Base-by-base conservation (phyloP, 2,329 filamentous ascomycete genomes). In the Fusarium foetens region DNA sequence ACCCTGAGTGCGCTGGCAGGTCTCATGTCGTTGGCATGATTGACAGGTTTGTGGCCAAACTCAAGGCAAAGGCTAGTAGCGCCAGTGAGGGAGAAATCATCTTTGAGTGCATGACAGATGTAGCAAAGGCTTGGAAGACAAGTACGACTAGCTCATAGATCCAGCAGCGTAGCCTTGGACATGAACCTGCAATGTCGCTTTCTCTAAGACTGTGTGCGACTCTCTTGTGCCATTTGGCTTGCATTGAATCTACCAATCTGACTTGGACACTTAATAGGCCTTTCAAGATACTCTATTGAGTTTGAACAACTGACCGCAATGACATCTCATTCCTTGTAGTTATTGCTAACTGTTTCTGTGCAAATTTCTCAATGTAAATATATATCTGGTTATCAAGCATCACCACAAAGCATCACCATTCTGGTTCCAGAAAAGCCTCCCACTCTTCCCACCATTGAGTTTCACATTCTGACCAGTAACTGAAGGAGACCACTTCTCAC, bases 111-210 rank as follows among this genome's bases (percentile, higher is more conserved):
- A 60, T 60, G 48, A 12, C 49, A 9, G 25, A 29, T 8, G 23
- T 54, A 3, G 46, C 58, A 1, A 52, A 14, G 4, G 16, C 29
- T 21, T 60, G 38, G 48, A 54, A 54, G 31, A 3, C 3, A 8
- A 39, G n/a, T 7, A 3, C 4, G 5, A 0, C 7, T 8, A 9
- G 19, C 7, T 21, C 13, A 13, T 39, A 53, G 10, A n/a, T 36
- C 3, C 8, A 2, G 6, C 12, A 16, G 6, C 2, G 0, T 14
- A 14, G 2, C 0, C 2, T 36, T 21, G 0, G 2, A 1, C 11
- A 21, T 21, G 4, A 2, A 14, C 1, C 0, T 25, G 0, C 3
- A 11, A 11, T 21, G 0, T 21, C 4, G 0, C 21, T 19, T 35
- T 13, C 2, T 19, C 0, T 19, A 8, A 23, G 0, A 16, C 8